Conservation (phyloP, 306 rosid species). For the Alnus glutinosa region DNA sequence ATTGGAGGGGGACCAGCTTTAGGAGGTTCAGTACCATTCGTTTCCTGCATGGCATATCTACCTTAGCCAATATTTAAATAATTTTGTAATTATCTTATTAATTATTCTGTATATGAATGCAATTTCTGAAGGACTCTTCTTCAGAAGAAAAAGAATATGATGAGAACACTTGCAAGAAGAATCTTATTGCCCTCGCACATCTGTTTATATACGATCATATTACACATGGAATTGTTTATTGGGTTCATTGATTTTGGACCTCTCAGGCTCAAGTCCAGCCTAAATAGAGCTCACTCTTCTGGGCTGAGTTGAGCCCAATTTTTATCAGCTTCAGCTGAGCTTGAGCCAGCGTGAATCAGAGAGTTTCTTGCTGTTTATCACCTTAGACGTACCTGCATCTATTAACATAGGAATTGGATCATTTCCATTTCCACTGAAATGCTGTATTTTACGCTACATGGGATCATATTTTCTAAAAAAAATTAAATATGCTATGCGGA, state of each 20-base stretch:
- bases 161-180: not conserved
- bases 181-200: not conserved
- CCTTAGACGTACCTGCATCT: too few species aligned
- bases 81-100: conserved; percentile 35
- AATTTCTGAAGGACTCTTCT: conserved; percentile 19
- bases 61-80: conserved; percentile 37
- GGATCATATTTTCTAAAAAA: too few species aligned
- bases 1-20: conserved; percentile 35
- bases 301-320: too few species aligned
- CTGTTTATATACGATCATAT: not conserved
- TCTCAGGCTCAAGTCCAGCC: not conserved
- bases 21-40: conserved; percentile 23
- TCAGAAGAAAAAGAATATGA: too few species aligned
- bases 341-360: too few species aligned
- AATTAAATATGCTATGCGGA: not conserved
- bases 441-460: too few species aligned
- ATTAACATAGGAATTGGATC: too few species aligned
- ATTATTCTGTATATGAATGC: conserved; percentile 23
- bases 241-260: not conserved
- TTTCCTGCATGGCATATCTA: conserved; percentile 37
- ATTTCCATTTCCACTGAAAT: too few species aligned
- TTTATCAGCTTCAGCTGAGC: too few species aligned
- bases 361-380: too few species aligned
- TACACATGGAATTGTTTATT: not conserved
- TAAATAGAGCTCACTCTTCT: too few species aligned